phyloP scores from a whole-genome alignment of 2,329 filamentous ascomycete species.

The Coleophoma eucalyptorum region DNA sequence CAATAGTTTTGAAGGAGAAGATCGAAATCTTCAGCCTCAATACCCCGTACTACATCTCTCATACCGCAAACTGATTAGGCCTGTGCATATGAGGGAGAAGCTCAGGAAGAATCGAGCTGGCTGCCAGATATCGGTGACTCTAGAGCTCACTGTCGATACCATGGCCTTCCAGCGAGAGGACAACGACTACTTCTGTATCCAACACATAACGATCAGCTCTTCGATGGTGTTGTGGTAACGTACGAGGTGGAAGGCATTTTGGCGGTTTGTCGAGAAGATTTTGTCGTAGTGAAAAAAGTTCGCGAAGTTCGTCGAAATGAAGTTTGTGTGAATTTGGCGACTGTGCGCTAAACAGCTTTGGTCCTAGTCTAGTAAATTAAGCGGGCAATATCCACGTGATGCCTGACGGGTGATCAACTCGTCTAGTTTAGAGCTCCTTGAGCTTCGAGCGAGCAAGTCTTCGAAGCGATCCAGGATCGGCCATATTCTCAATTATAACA shows the following conservation, averaged over 20 bases:
- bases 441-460: too few species aligned
- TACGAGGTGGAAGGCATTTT: constrained; percentile 42
- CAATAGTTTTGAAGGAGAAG: constrained; percentile 78
- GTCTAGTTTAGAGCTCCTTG: too few species aligned
- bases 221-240: constrained; percentile 14
- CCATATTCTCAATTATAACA: too few species aligned
- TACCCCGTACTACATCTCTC: constrained; percentile 65
- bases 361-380: too few species aligned
- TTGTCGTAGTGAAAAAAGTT: constrained; percentile 16
- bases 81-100: constrained; percentile 53
- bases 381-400: too few species aligned
- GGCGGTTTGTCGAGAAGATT: constrained; percentile 33
- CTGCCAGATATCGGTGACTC: constrained; percentile 43
- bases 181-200: constrained; percentile 62
- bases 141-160: constrained; percentile 21
- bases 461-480: too few species aligned
- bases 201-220: constrained; percentile 20
- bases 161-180: constrained; percentile 68
- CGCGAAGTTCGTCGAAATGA: background rate
- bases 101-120: constrained; percentile 77
- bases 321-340: background rate
- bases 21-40: constrained; percentile 68
- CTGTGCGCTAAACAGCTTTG: too few species aligned
- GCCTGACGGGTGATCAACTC: too few species aligned
- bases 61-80: constrained; percentile 43